These are phyloP conservation scores for Pluteus cervinus DNA, from an alignment of 768 basidiomycete species.

Conservation along the genomic window DNA sequence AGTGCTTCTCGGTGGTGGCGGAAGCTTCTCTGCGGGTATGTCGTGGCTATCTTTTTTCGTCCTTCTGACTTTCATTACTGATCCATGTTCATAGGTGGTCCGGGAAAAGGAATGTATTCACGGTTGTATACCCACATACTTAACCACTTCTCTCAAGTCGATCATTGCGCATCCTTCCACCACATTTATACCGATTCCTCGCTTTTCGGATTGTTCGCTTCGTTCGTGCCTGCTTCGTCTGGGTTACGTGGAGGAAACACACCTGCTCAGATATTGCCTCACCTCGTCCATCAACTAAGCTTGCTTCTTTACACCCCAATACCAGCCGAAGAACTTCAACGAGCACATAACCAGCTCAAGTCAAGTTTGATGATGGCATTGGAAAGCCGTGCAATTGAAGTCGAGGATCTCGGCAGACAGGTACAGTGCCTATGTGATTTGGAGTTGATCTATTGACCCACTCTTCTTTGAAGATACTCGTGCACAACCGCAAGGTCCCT, in stretches of 20 bases:
- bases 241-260: slow-evolving; percentile 56
- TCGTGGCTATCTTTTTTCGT: slow-evolving; percentile 2
- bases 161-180: slow-evolving; percentile 95
- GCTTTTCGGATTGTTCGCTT: slow-evolving; percentile 86
- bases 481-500: slow-evolving; percentile 80
- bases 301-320: slow-evolving; percentile 67
- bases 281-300: slow-evolving; percentile 86
- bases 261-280: slow-evolving; percentile 67
- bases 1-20: slow-evolving; percentile 91
- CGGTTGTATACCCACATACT: slow-evolving; percentile 94
- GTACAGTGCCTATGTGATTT: slow-evolving; percentile 24
- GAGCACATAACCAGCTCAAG: slow-evolving; percentile 96
- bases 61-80: slow-evolving; percentile 5
- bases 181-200: slow-evolving; percentile 96
- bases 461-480: slow-evolving; percentile 52
- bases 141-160: slow-evolving; percentile 89
- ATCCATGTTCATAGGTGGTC: slow-evolving; percentile 78
- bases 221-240: slow-evolving; percentile 64
- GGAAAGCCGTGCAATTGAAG: slow-evolving; percentile 79
- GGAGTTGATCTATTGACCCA: slow-evolving; percentile 2
- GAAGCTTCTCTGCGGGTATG: slow-evolving; percentile 88
- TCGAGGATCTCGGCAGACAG: slow-evolving; percentile 91
- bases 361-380: slow-evolving; percentile 91
- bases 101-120: slow-evolving; percentile 99
- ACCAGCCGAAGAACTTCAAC: slow-evolving; percentile 61